Evolutionary conservation across 257 asterid genomes (phyloP).

Genomic region (Handroanthus guayacan): DNA sequence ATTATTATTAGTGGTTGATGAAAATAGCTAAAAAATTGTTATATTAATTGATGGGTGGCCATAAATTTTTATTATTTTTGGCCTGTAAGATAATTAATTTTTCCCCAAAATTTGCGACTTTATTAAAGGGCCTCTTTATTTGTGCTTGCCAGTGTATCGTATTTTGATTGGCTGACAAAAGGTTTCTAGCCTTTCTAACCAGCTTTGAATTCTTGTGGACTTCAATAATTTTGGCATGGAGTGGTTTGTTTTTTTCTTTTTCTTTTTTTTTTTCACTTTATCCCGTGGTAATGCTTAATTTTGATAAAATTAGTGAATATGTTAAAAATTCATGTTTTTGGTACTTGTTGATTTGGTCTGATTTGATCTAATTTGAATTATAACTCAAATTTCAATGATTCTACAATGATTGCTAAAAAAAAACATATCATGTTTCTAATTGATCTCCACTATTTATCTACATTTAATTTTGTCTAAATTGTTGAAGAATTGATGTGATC

Average conservation of each 20-base stretch:
- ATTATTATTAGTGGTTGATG: not conserved
- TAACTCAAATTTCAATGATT: too few relatives aligned
- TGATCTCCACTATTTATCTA: too few relatives aligned
- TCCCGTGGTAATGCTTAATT: not conserved
- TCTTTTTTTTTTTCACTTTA: not conserved
- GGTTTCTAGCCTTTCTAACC: slow-evolving; percentile 25
- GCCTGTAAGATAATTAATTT: slow-evolving; percentile 2
- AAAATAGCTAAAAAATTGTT: not conserved
- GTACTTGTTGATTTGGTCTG: too few relatives aligned
- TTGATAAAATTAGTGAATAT: too few relatives aligned
- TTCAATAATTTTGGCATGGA: slow-evolving; percentile 39
- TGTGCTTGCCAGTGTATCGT: not conserved
- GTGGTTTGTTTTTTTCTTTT: not conserved
- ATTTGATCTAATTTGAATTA: too few relatives aligned
- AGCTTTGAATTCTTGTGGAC: not conserved
- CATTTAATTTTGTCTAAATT: too few relatives aligned
- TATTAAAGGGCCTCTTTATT: slow-evolving; percentile 21
- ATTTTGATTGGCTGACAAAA: slow-evolving; percentile 31
- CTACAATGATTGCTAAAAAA: too few relatives aligned
- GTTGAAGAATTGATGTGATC: too few relatives aligned
- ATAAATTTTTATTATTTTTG: slow-evolving; percentile 14
- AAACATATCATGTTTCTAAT: too few relatives aligned
- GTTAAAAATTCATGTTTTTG: too few relatives aligned
- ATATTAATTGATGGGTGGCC: slow-evolving; percentile 12
- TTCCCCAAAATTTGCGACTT: slow-evolving; percentile 25